These are phyloP conservation scores for Geotrichum aggregatum DNA, from an alignment of 1,139 yeast genomes.

Conservation along the genomic window DNA sequence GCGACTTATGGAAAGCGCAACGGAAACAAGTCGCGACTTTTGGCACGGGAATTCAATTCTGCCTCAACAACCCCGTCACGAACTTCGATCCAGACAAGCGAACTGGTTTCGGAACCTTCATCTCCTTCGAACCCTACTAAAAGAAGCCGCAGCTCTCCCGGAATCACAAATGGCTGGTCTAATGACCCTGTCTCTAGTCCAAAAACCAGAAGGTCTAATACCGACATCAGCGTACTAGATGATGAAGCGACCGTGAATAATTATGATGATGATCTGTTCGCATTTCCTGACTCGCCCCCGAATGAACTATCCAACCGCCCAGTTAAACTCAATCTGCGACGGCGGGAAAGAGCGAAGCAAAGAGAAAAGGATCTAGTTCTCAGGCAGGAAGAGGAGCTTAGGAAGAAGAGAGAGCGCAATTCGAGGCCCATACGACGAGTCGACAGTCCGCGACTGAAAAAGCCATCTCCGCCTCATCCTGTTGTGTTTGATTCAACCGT, in stretches of 20 bases:
- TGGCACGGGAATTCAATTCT: constrained; percentile 10
- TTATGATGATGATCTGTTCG: constrained; percentile 15
- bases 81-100: background rate
- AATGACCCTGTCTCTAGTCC: no score
- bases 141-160: no score
- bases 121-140: background rate
- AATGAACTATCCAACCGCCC: constrained; percentile 1
- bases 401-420: background rate
- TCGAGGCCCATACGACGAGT: background rate
- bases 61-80: background rate
- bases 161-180: no score
- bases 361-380: constrained; percentile 8
- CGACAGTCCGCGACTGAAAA: background rate
- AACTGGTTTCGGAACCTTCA: background rate
- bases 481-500: background rate
- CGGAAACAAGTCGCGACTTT: constrained; percentile 6
- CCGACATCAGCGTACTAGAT: no score
- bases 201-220: no score
- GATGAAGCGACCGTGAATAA: background rate
- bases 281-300: constrained; percentile 16
- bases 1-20: constrained; percentile 17
- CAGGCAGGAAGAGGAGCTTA: constrained; percentile 5
- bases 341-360: constrained; percentile 14
- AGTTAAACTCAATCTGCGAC: constrained; percentile 1
- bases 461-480: background rate